Evolutionary conservation across 371 early-diverging fungal genomes (phyloP), one percentile per base, ranked within the genome.

Genomic region (Amoeboaphelidium protococcarum): DNA sequence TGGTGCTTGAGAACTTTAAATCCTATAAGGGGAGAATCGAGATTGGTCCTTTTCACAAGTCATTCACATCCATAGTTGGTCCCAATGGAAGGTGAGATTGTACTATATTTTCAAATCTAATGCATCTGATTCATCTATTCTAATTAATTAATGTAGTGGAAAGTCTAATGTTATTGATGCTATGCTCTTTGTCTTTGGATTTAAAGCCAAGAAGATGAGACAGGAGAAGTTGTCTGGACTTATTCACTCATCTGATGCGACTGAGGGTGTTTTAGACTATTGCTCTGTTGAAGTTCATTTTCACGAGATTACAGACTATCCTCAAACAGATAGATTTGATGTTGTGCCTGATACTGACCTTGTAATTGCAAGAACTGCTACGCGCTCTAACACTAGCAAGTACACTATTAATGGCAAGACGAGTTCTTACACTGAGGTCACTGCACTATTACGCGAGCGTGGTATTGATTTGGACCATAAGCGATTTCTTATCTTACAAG

Each of bases 151-250:
- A 54, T 99, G 99, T n/a, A 89, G 87, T 19, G 99, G 99, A 26
- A 99, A 94, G 47, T 91, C 92, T 6, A 99, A 99, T 56, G 96
- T 99, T 19, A 98, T 99, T 54, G 99, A 99, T 63, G 75, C 91
- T 1, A 68, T 99, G 26, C 64, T 99, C 24, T 99, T 99, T 65
- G 98, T 99, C 26, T 96, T 99, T 71, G 99, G 99, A 19, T 99
- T 88, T 65, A 70, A 90, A 48, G 96, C 99, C 13, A 90, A 79
- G 67, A 98, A 97, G 59, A 85, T 99, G 78, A 73, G 99, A 43
- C 99, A 99, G 62, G 82, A 80, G 19, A 84, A 84, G 54, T 63
- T 95, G 23, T 82, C 82, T 0, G 94, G 92, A 52, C 72, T 99
- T 21, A 95, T 99, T 48, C 91, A 99, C 69, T 82, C 73, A 50